Conservation (phyloP, 2,329 filamentous ascomycete species). For the Lachnellula willkommii region DNA sequence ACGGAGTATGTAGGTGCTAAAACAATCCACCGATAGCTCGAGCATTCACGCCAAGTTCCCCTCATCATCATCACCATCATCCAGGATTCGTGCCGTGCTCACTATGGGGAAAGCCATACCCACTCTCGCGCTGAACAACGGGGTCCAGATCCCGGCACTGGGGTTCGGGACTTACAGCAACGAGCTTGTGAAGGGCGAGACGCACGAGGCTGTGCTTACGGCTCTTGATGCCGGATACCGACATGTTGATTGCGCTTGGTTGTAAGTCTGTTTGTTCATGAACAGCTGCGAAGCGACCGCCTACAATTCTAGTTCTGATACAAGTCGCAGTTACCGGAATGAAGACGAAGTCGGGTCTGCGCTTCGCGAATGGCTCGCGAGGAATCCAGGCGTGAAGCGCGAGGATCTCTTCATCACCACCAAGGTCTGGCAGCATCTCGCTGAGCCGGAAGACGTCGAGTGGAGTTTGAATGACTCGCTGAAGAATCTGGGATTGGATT, state of each 20-base stretch:
- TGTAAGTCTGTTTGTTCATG: slow-evolving; percentile 34
- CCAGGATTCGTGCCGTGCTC: not conserved
- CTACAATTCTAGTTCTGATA: not conserved
- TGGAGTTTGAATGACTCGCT: slow-evolving; percentile 67
- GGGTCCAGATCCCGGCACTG: slow-evolving; percentile 35
- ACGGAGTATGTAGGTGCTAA: not conserved
- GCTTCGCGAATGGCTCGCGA: slow-evolving; percentile 63
- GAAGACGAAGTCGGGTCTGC: slow-evolving; percentile 78
- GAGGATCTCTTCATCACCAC: slow-evolving; percentile 27
- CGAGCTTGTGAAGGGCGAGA: slow-evolving; percentile 35
- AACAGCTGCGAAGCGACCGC: slow-evolving; percentile 31
- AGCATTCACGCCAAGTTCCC: too few relatives aligned
- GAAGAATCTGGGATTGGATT: slow-evolving; percentile 67
- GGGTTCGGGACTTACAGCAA: slow-evolving; percentile 37
- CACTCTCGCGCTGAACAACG: slow-evolving; percentile 32
- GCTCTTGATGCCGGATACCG: slow-evolving; percentile 63
- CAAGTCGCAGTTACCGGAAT: slow-evolving; percentile 54
- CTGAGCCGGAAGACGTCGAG: slow-evolving; percentile 55
- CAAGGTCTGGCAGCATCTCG: slow-evolving; percentile 55
- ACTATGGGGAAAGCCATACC: slow-evolving; percentile 13
- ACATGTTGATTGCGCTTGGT: slow-evolving; percentile 68
- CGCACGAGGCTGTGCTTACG: slow-evolving; percentile 44
- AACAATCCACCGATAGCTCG: not conserved
- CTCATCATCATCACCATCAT: too few relatives aligned
- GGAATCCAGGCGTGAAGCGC: slow-evolving; percentile 53